Percentiles rank a stretch among this genome's conserved stretches.
phyloP scores from a whole-genome alignment of 2,329 filamentous ascomycete genomes.

The Xylaria sp. region DNA sequence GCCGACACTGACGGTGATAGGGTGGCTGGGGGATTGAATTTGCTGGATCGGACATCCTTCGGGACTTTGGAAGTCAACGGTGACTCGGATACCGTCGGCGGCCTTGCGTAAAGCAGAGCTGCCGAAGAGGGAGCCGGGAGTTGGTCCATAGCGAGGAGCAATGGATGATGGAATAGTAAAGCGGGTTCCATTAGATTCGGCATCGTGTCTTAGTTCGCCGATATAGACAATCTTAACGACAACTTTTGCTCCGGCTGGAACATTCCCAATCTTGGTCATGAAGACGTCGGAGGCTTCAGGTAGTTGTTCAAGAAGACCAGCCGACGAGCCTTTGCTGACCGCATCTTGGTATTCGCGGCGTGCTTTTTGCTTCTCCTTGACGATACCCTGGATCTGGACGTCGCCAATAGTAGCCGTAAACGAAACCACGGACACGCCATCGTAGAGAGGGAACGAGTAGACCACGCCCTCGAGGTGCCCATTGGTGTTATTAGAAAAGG shows the following conservation, averaged over 20 bases:
- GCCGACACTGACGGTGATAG: slow-evolving; percentile 28
- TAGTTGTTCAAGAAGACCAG: slow-evolving; percentile 35
- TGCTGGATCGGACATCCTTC: slow-evolving; percentile 30
- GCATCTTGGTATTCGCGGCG: slow-evolving; percentile 31
- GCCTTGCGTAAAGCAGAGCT: background rate
- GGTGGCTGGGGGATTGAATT: slow-evolving; percentile 36
- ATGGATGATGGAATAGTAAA: slow-evolving; percentile 38
- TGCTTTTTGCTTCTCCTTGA: slow-evolving; percentile 36
- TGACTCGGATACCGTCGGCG: slow-evolving; percentile 21
- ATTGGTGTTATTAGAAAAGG: slow-evolving; percentile 28
- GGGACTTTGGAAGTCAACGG: slow-evolving; percentile 31
- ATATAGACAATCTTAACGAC: slow-evolving; percentile 33
- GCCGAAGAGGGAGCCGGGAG: background rate
- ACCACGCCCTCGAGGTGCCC: slow-evolving; percentile 16
- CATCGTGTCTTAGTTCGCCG: slow-evolving; percentile 34
- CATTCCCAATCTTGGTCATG: slow-evolving; percentile 29
- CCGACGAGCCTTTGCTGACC: slow-evolving; percentile 11
- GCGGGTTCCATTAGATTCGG: slow-evolving; percentile 29
- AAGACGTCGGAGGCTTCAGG: slow-evolving; percentile 34
- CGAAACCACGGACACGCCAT: slow-evolving; percentile 35
- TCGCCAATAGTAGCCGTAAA: slow-evolving; percentile 30
- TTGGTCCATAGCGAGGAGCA: slow-evolving; percentile 33
- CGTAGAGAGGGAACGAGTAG: slow-evolving; percentile 38
- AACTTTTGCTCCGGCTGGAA: slow-evolving; percentile 21
- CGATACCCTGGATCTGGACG: slow-evolving; percentile 24